A percentile compares a stretch with the other conserved stretches of the same genome.
Evolutionary conservation across 176 grass and related monocot genomes (phyloP).

Genomic region (Carex scoparia): DNA sequence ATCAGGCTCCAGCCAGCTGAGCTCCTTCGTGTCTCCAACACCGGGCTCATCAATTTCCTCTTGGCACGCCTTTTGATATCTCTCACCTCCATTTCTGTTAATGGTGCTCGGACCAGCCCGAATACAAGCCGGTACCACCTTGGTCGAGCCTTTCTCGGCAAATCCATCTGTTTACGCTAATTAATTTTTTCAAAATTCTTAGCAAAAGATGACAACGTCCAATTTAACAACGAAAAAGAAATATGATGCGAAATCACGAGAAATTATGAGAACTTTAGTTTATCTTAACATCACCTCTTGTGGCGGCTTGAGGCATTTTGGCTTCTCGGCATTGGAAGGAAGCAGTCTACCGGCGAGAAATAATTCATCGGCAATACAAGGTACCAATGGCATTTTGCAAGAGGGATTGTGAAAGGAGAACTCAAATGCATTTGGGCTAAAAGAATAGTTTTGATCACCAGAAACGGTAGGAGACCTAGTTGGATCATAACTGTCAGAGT

Average conservation of each 20-base stretch:
- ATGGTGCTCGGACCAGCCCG: slow-evolving; percentile 48
- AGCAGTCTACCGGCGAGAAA: slow-evolving; percentile 26
- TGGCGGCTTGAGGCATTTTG: not conserved
- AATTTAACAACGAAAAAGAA: not conserved
- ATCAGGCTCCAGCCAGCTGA: slow-evolving; percentile 58
- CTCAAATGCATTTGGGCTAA: not conserved
- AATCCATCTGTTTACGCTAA: slow-evolving; percentile 2
- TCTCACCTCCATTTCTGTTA: slow-evolving; percentile 52
- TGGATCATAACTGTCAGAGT: not conserved
- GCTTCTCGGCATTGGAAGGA: slow-evolving; percentile 6
- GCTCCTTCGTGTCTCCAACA: not conserved
- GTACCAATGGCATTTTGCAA: not conserved
- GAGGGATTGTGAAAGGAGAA: slow-evolving; percentile 25
- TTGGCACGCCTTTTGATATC: slow-evolving; percentile 62
- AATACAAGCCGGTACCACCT: slow-evolving; percentile 51
- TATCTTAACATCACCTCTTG: not conserved
- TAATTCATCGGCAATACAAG: slow-evolving; percentile 30
- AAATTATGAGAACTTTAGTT: not conserved
- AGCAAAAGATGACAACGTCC: not conserved
- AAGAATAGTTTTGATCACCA: not conserved
- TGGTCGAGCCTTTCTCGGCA: not conserved
- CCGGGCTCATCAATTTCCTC: slow-evolving; percentile 14
- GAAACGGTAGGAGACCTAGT: not conserved
- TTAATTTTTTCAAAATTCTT: not conserved
- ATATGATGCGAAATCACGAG: not conserved